phyloP scores from a whole-genome alignment of 495 filamentous ascomycete genomes.

The Ascodesmis nigricans region DNA sequence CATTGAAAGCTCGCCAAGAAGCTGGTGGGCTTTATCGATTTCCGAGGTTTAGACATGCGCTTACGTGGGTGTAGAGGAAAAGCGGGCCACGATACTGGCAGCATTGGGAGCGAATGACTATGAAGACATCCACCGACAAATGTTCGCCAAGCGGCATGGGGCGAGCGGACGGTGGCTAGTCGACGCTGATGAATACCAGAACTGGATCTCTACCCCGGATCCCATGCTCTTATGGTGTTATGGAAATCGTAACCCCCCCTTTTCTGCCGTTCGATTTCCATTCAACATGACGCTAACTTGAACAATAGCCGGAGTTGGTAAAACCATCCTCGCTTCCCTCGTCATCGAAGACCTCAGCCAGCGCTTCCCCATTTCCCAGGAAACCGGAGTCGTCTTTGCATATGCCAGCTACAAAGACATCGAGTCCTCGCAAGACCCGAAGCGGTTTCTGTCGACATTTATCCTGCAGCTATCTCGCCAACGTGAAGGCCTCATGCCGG shows the following conservation, averaged over 20 bases:
- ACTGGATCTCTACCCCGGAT: not conserved
- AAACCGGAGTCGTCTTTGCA: slow-evolving; percentile 1
- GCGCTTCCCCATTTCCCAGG: not conserved
- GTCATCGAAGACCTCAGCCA: slow-evolving; percentile 3
- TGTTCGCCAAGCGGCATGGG: slow-evolving; percentile 1
- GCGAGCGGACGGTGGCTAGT: slow-evolving; percentile 5
- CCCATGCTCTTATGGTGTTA: slow-evolving; percentile 3
- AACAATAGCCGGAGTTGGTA: slow-evolving; percentile 1
- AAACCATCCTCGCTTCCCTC: slow-evolving; percentile 5
- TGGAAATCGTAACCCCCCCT: slow-evolving; percentile 4
- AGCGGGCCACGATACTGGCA: slow-evolving; percentile 3
- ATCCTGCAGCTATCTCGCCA: slow-evolving; percentile 2
- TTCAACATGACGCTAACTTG: not conserved
- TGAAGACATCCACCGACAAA: slow-evolving; percentile 3
- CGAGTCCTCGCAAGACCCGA: not conserved
- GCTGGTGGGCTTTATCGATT: slow-evolving; percentile 1
- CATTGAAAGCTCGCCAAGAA: not conserved
- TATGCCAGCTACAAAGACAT: slow-evolving; percentile 1
- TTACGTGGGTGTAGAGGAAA: not conserved
- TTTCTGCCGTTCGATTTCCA: not conserved
- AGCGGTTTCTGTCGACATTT: slow-evolving; percentile 4
- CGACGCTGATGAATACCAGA: not conserved
- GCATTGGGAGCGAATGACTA: slow-evolving; percentile 3
- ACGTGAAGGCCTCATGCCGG: not conserved
- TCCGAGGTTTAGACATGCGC: not conserved